Conservation (phyloP, 306 rosid species). For the Pachyrhizus erosus region DNA sequence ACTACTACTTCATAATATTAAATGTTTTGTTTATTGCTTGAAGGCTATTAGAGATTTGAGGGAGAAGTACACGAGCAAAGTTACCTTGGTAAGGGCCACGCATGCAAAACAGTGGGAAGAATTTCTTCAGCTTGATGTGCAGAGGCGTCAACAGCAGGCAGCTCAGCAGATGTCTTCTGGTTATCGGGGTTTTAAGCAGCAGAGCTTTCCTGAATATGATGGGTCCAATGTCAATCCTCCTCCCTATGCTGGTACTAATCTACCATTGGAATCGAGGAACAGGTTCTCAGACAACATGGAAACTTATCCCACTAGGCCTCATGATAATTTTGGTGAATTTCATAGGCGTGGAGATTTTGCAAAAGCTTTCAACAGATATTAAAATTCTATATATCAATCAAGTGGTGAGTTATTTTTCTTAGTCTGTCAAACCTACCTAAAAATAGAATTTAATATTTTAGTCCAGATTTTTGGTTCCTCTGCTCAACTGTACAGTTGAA, state of each 20-base stretch:
- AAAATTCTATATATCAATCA: constrained; percentile 52
- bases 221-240: constrained; percentile 65
- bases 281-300: constrained; percentile 72
- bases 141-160: constrained; percentile 80
- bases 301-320: constrained; percentile 75
- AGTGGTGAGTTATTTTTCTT: constrained; percentile 77
- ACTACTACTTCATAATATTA: not conserved
- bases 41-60: constrained; percentile 86
- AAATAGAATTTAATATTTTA: constrained; percentile 28
- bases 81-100: constrained; percentile 67
- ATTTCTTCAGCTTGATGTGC: constrained; percentile 81
- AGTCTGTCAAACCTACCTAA: constrained; percentile 47
- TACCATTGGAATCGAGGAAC: constrained; percentile 77
- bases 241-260: constrained; percentile 63
- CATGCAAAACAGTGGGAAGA: constrained; percentile 91
- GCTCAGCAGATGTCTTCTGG: constrained; percentile 72
- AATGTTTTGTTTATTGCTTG: constrained; percentile 34
- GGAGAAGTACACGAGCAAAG: constrained; percentile 84
- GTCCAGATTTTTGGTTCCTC: constrained; percentile 41
- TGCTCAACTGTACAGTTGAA: constrained; percentile 37
- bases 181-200: constrained; percentile 77
- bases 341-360: constrained; percentile 80
- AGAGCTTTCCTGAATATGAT: constrained; percentile 71
- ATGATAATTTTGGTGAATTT: constrained; percentile 77
- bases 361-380: constrained; percentile 83